Conservation (phyloP, 257 asterid species). For the Haberlea rhodopensis region DNA sequence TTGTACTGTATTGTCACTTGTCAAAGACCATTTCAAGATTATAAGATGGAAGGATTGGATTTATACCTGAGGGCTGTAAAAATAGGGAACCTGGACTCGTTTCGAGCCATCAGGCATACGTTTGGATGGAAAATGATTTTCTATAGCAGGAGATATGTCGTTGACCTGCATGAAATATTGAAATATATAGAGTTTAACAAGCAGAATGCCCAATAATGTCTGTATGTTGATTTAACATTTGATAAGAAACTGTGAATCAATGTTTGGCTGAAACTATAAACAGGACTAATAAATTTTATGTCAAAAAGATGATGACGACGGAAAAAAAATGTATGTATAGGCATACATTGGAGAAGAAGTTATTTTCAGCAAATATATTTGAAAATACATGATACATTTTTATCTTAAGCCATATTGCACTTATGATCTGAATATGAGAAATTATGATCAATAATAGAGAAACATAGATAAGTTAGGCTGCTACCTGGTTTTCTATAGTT, state of each 20-base stretch:
- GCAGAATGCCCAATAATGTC: constrained; percentile 1
- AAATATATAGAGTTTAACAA: not conserved
- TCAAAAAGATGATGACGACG: no score
- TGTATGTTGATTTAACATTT: not conserved
- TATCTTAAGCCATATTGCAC: not conserved
- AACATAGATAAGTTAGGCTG: not conserved
- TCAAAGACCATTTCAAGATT: not conserved
- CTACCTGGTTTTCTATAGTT: constrained; percentile 81
- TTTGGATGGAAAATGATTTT: constrained; percentile 46
- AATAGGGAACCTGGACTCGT: constrained; percentile 63
- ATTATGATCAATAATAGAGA: not conserved
- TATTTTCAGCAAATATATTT: no score
- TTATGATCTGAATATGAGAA: not conserved
- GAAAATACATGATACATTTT: not conserved
- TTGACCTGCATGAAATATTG: constrained; percentile 45
- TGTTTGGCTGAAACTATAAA: not conserved
- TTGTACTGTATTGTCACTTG: not conserved
- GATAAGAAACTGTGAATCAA: not conserved
- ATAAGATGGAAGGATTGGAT: not conserved
- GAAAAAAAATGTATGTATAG: no score
- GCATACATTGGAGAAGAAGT: not conserved
- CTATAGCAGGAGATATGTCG: constrained; percentile 32
- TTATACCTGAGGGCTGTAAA: constrained; percentile 62
- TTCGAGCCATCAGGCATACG: constrained; percentile 96
- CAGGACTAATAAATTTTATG: not conserved